Percentiles rank a stretch among this genome's conserved stretches.
Conservation (phyloP, 1,284 basidiomycete species). For the Trametes polyzona region DNA sequence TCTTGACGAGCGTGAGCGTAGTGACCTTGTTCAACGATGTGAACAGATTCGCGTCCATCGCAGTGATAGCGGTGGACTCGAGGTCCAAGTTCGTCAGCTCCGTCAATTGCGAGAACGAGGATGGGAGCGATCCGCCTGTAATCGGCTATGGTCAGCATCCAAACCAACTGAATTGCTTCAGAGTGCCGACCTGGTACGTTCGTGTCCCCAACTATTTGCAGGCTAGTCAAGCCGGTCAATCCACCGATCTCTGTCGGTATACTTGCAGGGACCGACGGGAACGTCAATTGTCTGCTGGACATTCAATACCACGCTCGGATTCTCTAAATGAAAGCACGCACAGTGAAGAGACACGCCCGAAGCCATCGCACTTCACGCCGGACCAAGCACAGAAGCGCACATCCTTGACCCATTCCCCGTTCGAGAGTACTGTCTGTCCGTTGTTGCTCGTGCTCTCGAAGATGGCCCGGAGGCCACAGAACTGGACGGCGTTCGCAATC, state of each 20-base stretch:
- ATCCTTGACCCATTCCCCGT: slow-evolving; percentile 52
- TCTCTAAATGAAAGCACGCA: slow-evolving; percentile 33
- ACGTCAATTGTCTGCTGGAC: slow-evolving; percentile 44
- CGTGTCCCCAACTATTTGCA: slow-evolving; percentile 48
- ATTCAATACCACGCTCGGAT: background rate
- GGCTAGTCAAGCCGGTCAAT: slow-evolving; percentile 43
- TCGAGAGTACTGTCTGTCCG: slow-evolving; percentile 44
- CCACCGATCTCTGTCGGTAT: slow-evolving; percentile 48
- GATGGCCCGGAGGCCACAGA: slow-evolving; percentile 54
- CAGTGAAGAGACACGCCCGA: slow-evolving; percentile 48
- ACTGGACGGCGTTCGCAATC: slow-evolving; percentile 46
- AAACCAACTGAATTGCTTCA: background rate
- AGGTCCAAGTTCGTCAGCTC: slow-evolving; percentile 46
- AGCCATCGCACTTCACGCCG: slow-evolving; percentile 49
- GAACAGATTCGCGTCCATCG: slow-evolving; percentile 43
- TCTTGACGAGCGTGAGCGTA: slow-evolving; percentile 47
- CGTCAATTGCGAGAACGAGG: slow-evolving; percentile 43
- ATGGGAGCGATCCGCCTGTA: slow-evolving; percentile 47
- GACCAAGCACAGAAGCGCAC: slow-evolving; percentile 52
- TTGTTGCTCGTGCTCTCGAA: slow-evolving; percentile 46
- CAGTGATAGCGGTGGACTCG: slow-evolving; percentile 48
- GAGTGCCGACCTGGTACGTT: slow-evolving; percentile 42
- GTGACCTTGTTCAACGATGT: slow-evolving; percentile 41
- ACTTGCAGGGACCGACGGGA: slow-evolving; percentile 50
- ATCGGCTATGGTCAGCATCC: background rate